Percentiles rank a stretch among this genome's conserved stretches.
Evolutionary conservation across 495 filamentous ascomycete species (phyloP).

Genomic region (Sordaria brevicollis): DNA sequence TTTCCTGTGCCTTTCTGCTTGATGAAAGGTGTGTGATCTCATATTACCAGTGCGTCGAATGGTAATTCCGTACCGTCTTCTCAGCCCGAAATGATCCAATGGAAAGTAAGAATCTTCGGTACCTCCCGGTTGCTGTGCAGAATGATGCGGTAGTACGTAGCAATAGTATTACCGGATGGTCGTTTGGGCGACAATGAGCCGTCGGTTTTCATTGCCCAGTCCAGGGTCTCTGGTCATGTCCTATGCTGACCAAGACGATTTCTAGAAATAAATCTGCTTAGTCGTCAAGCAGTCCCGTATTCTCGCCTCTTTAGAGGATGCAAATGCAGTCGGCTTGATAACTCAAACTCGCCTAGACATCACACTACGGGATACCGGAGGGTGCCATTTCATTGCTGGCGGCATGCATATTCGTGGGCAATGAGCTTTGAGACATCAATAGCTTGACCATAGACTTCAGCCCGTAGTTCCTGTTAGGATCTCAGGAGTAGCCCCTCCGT

Average conservation of each 20-base stretch:
- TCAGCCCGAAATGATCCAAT: neutral
- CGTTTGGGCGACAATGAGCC: neutral
- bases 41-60: neutral
- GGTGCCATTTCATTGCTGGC: neutral
- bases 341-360: neutral
- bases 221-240: neutral
- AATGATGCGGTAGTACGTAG: neutral
- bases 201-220: neutral
- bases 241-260: neutral
- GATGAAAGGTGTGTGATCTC: neutral
- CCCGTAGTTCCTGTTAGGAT: neutral
- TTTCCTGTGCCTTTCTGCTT: neutral
- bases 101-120: neutral
- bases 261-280: neutral
- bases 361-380: neutral
- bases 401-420: neutral
- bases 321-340: neutral
- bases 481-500: neutral
- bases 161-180: neutral
- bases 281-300: neutral
- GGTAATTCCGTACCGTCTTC: neutral
- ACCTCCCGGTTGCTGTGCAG: neutral
- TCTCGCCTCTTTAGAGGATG: neutral
- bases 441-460: neutral
- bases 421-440: neutral